phyloP scores from a whole-genome alignment of 2,329 filamentous ascomycete species.

The Leptographium procerum region DNA sequence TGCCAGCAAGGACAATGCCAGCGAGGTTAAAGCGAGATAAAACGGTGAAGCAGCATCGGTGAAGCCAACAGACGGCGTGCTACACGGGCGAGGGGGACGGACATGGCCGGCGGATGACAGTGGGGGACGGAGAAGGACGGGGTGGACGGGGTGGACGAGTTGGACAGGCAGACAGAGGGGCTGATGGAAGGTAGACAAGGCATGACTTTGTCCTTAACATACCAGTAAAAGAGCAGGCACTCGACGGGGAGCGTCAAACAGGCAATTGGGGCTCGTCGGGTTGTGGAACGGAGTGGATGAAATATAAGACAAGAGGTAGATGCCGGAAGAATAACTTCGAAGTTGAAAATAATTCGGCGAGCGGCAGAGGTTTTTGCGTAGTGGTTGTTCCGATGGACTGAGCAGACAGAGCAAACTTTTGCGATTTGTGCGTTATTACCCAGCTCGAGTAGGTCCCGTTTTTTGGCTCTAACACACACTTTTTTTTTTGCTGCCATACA shows the following conservation, averaged over 20 bases:
- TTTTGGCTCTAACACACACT: background rate
- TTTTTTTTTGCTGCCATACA: background rate
- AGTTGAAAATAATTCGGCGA: conserved; percentile 1
- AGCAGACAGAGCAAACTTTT: conserved; percentile 1
- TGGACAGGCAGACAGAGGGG: background rate
- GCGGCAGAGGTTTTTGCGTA: conserved; percentile 3
- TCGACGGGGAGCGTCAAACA: background rate
- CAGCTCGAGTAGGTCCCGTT: background rate
- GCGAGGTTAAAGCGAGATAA: background rate
- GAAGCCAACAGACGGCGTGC: background rate
- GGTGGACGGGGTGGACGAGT: background rate
- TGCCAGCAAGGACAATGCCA: background rate
- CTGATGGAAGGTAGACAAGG: background rate
- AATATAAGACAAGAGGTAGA: background rate
- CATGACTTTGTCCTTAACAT: background rate
- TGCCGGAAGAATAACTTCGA: conserved; percentile 2
- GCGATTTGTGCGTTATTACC: conserved; percentile 2
- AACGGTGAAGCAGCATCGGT: background rate
- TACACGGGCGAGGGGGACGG: background rate
- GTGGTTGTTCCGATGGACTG: conserved; percentile 4
- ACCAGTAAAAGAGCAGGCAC: background rate
- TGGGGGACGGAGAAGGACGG: background rate
- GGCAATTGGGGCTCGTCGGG: background rate
- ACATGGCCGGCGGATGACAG: background rate
- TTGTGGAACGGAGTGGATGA: background rate